A percentile compares a stretch with the other conserved stretches of the same genome.
phyloP scores from a whole-genome alignment of 441 rosid species.

The Codiaeum variegatum region DNA sequence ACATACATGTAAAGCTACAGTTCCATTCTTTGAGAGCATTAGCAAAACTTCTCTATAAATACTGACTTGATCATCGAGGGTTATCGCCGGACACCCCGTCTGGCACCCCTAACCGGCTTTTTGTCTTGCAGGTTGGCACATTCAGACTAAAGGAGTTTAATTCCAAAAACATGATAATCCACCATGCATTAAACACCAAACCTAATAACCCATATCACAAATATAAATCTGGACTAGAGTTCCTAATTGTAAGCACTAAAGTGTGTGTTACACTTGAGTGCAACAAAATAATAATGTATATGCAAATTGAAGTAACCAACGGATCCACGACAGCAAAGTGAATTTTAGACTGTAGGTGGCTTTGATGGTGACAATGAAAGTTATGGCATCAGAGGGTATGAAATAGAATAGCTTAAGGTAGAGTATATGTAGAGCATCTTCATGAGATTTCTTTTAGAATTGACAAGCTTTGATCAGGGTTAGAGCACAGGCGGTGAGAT shows the following conservation, averaged over 20 bases:
- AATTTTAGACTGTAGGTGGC: slow-evolving; percentile 29
- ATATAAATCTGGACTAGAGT: slow-evolving; percentile 17
- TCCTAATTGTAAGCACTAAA: slow-evolving; percentile 26
- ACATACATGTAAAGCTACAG: too few species aligned
- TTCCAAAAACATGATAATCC: too few species aligned
- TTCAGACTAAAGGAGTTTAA: too few species aligned
- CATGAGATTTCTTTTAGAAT: slow-evolving; percentile 62
- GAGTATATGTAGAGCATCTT: slow-evolving; percentile 49
- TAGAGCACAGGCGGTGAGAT: slow-evolving; percentile 41
- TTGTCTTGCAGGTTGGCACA: too few species aligned
- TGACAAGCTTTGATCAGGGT: slow-evolving; percentile 68
- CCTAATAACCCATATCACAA: slow-evolving; percentile 31
- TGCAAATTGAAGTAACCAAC: slow-evolving; percentile 47
- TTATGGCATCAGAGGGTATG: slow-evolving; percentile 46
- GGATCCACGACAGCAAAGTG: slow-evolving; percentile 34
- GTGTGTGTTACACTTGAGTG: slow-evolving; percentile 34
- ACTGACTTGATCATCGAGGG: too few species aligned
- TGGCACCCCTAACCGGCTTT: too few species aligned
- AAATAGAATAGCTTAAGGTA: slow-evolving; percentile 41
- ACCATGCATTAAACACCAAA: too few species aligned
- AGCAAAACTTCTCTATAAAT: too few species aligned
- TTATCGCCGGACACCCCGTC: too few species aligned
- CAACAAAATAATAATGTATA: slow-evolving; percentile 39
- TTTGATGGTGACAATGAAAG: slow-evolving; percentile 38
- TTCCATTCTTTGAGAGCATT: too few species aligned